Conservation (phyloP, 441 rosid species). For the Gossypium gossypioides region DNA sequence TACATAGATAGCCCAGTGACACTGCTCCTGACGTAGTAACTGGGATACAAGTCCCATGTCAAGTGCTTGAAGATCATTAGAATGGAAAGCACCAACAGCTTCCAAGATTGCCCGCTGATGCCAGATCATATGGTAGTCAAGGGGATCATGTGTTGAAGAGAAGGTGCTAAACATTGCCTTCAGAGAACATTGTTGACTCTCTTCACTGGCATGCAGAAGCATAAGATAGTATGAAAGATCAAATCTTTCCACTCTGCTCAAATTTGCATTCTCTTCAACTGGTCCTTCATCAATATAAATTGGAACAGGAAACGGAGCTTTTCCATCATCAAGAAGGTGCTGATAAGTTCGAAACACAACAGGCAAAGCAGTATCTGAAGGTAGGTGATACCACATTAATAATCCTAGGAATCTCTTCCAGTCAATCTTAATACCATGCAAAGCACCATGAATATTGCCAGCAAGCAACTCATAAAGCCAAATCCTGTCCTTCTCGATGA, state of each 20-base stretch:
- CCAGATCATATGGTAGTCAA: conserved; percentile 98
- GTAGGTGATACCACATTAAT: conserved; percentile 88
- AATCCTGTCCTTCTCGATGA: conserved; percentile 71
- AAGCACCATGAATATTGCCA: conserved; percentile 67
- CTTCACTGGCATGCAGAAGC: conserved; percentile 83
- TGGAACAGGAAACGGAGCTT: conserved; percentile 79
- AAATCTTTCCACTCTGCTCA: conserved; percentile 37
- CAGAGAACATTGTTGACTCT: conserved; percentile 39
- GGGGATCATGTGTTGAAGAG: conserved; percentile 89
- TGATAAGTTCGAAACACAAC: conserved; percentile 60
- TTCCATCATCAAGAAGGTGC: conserved; percentile 49
- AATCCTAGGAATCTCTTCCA: conserved; percentile 96
- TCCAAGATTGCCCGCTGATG: conserved; percentile 76
- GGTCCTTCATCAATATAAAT: conserved; percentile 84
- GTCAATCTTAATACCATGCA: conserved; percentile 53
- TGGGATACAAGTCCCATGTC: conserved; percentile 93
- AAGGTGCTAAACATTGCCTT: conserved; percentile 86
- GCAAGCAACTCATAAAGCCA: conserved; percentile 86
- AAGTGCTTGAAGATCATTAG: conserved; percentile 79
- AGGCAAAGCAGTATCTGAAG: conserved; percentile 63
- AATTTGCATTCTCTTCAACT: conserved; percentile 33
- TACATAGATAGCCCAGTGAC: conserved; percentile 95
- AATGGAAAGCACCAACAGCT: conserved; percentile 70
- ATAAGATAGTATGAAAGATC: conserved; percentile 89
- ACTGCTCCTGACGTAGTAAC: conserved; percentile 62